A percentile compares a stretch with the other conserved stretches of the same genome.
phyloP scores from a whole-genome alignment of 83 land plant genomes.

The Isoetes engelmannii region DNA sequence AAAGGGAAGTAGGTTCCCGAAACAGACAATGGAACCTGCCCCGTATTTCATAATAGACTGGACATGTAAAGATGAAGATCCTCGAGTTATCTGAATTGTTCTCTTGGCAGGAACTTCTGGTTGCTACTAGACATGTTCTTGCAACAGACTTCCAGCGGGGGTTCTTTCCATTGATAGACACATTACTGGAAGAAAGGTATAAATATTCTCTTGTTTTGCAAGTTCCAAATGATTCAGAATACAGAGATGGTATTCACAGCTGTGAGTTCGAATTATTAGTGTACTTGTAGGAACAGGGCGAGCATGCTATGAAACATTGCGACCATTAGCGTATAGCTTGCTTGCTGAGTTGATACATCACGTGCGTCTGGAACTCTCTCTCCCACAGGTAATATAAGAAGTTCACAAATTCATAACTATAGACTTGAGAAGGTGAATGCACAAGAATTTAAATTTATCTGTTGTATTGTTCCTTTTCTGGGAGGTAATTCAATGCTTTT shows the following conservation, averaged over 20 bases:
- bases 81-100: background rate
- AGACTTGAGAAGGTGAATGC: background rate
- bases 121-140: slow-evolving; percentile 91
- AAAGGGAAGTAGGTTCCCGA: too few relatives aligned
- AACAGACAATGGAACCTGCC: too few relatives aligned
- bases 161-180: slow-evolving; percentile 86
- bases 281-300: slow-evolving; percentile 97
- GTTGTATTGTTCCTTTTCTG: background rate
- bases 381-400: slow-evolving; percentile 54
- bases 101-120: slow-evolving; percentile 63
- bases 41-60: too few relatives aligned
- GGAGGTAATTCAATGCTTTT: too few relatives aligned
- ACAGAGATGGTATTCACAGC: too few relatives aligned
- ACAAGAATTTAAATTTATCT: background rate
- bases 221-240: too few relatives aligned
- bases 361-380: slow-evolving; percentile 76
- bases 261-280: background rate
- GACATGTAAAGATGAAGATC: too few relatives aligned
- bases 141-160: slow-evolving; percentile 90
- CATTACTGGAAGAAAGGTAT: slow-evolving; percentile 89
- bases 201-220: background rate
- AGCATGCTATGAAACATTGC: slow-evolving; percentile 85
- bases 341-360: slow-evolving; percentile 97
- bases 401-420: too few relatives aligned
- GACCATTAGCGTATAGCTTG: slow-evolving; percentile 95